Evolutionary conservation across 176 grass and related monocot species (phyloP), one percentile per base, ranked within the genome.

Genomic region (Olyra latifolia): DNA sequence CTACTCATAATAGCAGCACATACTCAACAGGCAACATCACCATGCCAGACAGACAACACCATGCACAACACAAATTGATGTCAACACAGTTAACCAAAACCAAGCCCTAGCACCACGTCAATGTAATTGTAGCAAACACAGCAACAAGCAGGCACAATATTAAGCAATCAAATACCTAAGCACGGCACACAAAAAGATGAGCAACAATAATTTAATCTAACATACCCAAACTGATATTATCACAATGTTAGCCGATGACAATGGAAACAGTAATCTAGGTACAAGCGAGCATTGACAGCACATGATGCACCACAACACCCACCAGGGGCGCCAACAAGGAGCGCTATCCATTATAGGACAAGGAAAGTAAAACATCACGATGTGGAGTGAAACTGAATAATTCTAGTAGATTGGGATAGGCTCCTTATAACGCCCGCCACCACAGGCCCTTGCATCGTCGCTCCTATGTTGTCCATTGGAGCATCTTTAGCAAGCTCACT

Each of bases 201-300:
- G 4, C 38, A 25, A 11, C 1, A 24, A 54, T n/a, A 17, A 59
- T 27, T 85, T 64, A 48, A 77, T 82, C 83, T 86, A 89, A 43
- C 82, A 89, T 89, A 85, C 87, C 65, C 87, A 89, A 77, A 85
- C 82, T 77, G 87, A 85, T 60, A 89, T 86, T 82, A 86, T 72
- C 83, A 82, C 72, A 85, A 85, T 82, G 88, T 89, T 89, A 89
- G 88, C 77, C 58, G 48, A 81, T 89, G 81, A 78, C 72, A 72
- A 81, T 76, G 50, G 65, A 81, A 89, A 78, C 72, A 78, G 88
- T 78, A 78, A 86, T 78, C 78, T 89, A 89, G 88, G 83, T 89
- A 89, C 88, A 86, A 72, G 88, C 82, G 1, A 82, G 78, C 23
- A 8, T 75, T 56, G 35, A 49, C 55, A 2, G 78, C 30, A 38